Percentiles rank a stretch among this genome's conserved stretches.
Conservation (phyloP, 2,329 filamentous ascomycete genomes). For the Allantophomopsis cytisporea region DNA sequence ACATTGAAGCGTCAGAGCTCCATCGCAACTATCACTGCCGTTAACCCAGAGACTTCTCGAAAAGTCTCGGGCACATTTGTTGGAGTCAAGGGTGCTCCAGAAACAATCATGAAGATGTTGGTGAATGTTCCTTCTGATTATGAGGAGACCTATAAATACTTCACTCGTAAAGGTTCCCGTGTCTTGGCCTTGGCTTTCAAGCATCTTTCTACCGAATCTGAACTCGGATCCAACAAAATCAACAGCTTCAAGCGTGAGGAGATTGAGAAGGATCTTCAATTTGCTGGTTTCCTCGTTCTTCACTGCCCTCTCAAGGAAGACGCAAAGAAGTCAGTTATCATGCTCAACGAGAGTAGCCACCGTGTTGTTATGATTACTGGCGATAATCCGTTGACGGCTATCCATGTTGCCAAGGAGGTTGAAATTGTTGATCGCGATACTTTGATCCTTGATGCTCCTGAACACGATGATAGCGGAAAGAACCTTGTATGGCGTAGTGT, state of each 20-base stretch:
- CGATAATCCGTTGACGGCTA: constrained; percentile 91
- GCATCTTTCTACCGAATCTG: constrained; percentile 67
- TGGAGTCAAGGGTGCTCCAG: constrained; percentile 90
- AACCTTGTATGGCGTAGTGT: constrained; percentile 89
- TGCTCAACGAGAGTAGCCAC: constrained; percentile 98
- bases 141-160: constrained; percentile 97
- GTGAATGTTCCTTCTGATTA: constrained; percentile 72
- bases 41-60: constrained; percentile 58
- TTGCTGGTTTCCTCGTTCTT: constrained; percentile 90
- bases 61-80: constrained; percentile 80
- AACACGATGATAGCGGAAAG: constrained; percentile 70
- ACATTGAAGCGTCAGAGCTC: constrained; percentile 93
- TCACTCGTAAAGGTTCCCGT: constrained; percentile 88
- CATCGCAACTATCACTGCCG: constrained; percentile 67
- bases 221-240: constrained; percentile 72
- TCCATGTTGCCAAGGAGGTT: constrained; percentile 88
- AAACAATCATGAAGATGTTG: constrained; percentile 93
- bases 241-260: constrained; percentile 92
- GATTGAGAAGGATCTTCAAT: constrained; percentile 70
- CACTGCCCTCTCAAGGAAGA: constrained; percentile 96
- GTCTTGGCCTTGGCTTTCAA: constrained; percentile 92
- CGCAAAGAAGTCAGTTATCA: constrained; percentile 82
- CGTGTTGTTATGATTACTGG: constrained; percentile 98
- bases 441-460: constrained; percentile 86
- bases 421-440: constrained; percentile 96